Percentiles rank a stretch among this genome's conserved stretches.
phyloP scores from a whole-genome alignment of 306 rosid genomes.

The cucumber (Cucumis sativus) region Cucumber_9930_V3 NC_026660.2:27964501-27965000 shows the following conservation, averaged over 20 bases:
- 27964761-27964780: conserved; percentile 23
- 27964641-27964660: conserved; percentile 27
- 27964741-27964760: conserved; percentile 9
- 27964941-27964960: background rate
- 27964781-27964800: conserved; percentile 32
- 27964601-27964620: conserved; percentile 7
- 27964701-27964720: conserved; percentile 17
- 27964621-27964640: conserved; percentile 1
- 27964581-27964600: background rate
- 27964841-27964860: conserved; percentile 15
- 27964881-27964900: conserved; percentile 63
- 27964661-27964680: conserved; percentile 32
- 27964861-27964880: conserved; percentile 35
- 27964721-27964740: conserved; percentile 12
- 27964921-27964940: conserved; percentile 23
- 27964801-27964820: conserved; percentile 28
- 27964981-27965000: background rate
- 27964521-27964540: conserved; percentile 1
- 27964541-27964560: background rate
- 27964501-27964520: background rate
- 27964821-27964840: conserved; percentile 17
- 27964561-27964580: conserved; percentile 3
- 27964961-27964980: background rate
- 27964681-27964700: conserved; percentile 22
- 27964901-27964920: conserved; percentile 65